Evolutionary conservation across 495 filamentous ascomycete genomes (phyloP), one percentile per base, ranked within the genome.

Genomic region (Aspergillus bertholletiae): DNA sequence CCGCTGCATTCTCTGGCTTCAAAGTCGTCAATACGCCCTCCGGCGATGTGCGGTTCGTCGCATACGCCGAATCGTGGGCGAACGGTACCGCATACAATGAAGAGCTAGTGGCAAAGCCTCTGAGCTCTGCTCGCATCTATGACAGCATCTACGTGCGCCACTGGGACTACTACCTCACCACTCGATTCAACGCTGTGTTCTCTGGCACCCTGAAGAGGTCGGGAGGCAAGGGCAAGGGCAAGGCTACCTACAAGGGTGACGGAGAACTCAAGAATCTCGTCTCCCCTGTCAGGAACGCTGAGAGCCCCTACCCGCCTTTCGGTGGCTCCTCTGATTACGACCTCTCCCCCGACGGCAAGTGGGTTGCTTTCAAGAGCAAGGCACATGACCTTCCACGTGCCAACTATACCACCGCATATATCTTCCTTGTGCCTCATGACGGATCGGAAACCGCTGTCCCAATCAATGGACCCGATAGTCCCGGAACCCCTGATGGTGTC

Each of bases 121-220:
- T 71, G 5, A 84, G 85, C 12, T 77, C 79, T 12, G 89, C 80
- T 6, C 81, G 80, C 49, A 77, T 89, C 30, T 92, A 91, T 61
- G 80, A 82, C 46, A 79, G 77, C 52, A 77, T 89, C 41, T 92
- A 89, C 63, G 82, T 86, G 32, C 81, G 89, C 18, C 88, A 93
- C 62, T 93, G 89, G 89, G 88, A 92, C 58, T 67, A 67, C 20
- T 92, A 85, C 63, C 73, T 85, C 17, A 81, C 81, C 1, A 69
- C 74, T 3, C 49, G 68, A 22, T 71, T 74, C 45, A 74, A 79
- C 49, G 70, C 76, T 11, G 69, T 80, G 21, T 80, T 79, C 44
- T 74, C 65, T 0, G 76, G 76, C 15, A 65, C 62, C 5, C 57
- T 80, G 20, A 61, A 57, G 32, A 61, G 59, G 41, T 61, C 56